Base-by-base conservation (phyloP, 2,329 filamentous ascomycete genomes). In the Monosporascus sp. region DNA sequence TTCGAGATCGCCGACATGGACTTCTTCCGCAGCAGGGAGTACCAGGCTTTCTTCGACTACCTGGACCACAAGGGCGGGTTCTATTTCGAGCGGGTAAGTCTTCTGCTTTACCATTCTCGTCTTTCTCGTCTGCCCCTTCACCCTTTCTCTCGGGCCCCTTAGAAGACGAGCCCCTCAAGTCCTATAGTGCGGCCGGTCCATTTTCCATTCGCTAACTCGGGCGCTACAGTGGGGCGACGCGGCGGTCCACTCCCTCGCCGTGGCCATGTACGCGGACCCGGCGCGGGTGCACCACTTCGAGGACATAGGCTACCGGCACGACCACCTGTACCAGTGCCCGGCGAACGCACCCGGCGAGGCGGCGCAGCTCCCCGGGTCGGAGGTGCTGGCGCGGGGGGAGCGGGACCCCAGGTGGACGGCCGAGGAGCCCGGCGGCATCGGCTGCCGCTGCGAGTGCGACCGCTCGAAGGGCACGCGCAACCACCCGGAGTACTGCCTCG, bases 1-100 rank as follows among this genome's bases (percentile, higher is more conserved):
- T 77, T 77, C 48, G 74, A 77, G 61, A 76, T 77, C 51, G 74
- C 73, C 35, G 68, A 74, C 54, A 65, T 77, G 64, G 72, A 75
- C 51, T 73, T 75, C 51, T 77, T 75, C 65, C 67, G 74, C 25
- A 65, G 67, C 6, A 62, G 57, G 45, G 63, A 63, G 38, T 77
- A 77, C 48, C 72, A 74, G 53, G 69, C 71, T 9, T 65, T 74
- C 20, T 75, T 74, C 52, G 61, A 70, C 15, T 69, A 70, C 48
- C 60, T 77, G 15, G 74, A 76, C 47, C 64, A 61, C 46, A 68
- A 68, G 36, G 72, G 72, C 2, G 74, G 74, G 1, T 77, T 77
- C 54, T 77, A 75, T 51, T 66, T 67, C 49, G 74, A 76, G 57
- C 63, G 74, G 50, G 72, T 74, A 63, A 56, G 69, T 65, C 11